phyloP scores from a whole-genome alignment of 345 rosid species.

The Lagerstroemia speciosa region DNA sequence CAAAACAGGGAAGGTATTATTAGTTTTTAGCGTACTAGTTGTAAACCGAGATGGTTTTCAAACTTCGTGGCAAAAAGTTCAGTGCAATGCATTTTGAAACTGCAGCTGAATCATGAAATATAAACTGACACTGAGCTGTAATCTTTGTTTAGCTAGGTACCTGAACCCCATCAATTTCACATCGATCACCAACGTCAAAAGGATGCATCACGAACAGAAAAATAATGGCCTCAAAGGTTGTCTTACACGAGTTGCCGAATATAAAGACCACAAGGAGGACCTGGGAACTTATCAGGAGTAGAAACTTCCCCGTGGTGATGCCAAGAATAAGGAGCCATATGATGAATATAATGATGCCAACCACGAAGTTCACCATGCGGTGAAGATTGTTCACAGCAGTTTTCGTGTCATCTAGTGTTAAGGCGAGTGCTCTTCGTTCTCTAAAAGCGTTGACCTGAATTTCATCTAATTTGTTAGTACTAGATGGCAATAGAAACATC shows the following conservation, averaged over 20 bases:
- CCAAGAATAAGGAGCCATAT: constrained; percentile 31
- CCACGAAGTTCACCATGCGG: constrained; percentile 24
- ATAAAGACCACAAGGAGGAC: constrained; percentile 31
- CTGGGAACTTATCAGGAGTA: constrained; percentile 30
- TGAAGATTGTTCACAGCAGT: constrained; percentile 46
- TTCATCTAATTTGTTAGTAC: neutral
- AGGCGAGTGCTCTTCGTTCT: constrained; percentile 37
- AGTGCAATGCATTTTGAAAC: neutral
- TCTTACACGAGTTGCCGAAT: constrained; percentile 39
- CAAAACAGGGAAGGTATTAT: no score
- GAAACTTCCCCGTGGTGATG: constrained; percentile 22
- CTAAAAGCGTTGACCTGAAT: constrained; percentile 40
- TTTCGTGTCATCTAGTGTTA: constrained; percentile 37
- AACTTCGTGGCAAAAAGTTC: no score
- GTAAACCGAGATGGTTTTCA: no score
- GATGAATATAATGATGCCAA: constrained; percentile 21
- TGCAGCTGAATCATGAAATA: neutral
- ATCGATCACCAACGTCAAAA: constrained; percentile 39
- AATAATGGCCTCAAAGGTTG: constrained; percentile 30
- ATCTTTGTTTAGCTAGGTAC: constrained; percentile 7
- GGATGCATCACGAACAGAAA: constrained; percentile 43
- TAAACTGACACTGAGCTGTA: neutral
- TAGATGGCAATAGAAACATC: neutral
- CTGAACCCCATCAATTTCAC: constrained; percentile 34
- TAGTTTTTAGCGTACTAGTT: no score